Evolutionary conservation across 2,329 filamentous ascomycete genomes (phyloP).

Genomic region (Raffaelea ambrosiae): DNA sequence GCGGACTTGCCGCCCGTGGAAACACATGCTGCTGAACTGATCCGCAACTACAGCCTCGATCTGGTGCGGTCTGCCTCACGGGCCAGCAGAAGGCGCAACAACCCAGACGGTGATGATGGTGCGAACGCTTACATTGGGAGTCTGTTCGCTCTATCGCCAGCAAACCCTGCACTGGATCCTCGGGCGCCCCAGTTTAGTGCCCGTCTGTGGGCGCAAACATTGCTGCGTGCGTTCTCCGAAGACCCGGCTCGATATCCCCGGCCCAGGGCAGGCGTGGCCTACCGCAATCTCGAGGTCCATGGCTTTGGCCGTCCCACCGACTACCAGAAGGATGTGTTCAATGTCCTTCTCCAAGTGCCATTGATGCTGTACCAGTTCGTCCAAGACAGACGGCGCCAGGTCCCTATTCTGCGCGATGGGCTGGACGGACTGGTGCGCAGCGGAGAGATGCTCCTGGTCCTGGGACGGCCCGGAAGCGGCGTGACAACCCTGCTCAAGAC

Average conservation of each 20-base stretch:
- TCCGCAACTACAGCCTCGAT: slow-evolving; percentile 11
- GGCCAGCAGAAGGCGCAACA: not conserved
- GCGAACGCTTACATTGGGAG: not conserved
- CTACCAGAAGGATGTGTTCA: slow-evolving; percentile 59
- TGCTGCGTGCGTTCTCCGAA: slow-evolving; percentile 29
- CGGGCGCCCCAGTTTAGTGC: slow-evolving; percentile 32
- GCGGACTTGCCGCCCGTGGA: not conserved
- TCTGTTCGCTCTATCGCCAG: slow-evolving; percentile 18
- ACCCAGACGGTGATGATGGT: slow-evolving; percentile 1
- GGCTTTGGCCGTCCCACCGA: slow-evolving; percentile 60
- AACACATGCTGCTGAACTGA: slow-evolving; percentile 1
- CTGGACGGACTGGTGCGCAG: slow-evolving; percentile 46
- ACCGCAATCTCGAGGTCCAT: slow-evolving; percentile 58
- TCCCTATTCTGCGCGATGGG: slow-evolving; percentile 45
- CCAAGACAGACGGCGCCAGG: slow-evolving; percentile 40
- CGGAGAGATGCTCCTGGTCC: slow-evolving; percentile 49
- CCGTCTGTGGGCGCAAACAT: slow-evolving; percentile 34
- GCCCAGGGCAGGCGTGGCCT: slow-evolving; percentile 50
- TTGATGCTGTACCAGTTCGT: slow-evolving; percentile 37
- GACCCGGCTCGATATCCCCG: slow-evolving; percentile 16
- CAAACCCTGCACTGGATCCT: slow-evolving; percentile 31
- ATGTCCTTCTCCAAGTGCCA: slow-evolving; percentile 45
- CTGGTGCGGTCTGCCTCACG: slow-evolving; percentile 9
- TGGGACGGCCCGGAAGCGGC: slow-evolving; percentile 48
- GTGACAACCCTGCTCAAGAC: slow-evolving; percentile 51